Base-by-base conservation (phyloP, 2,329 filamentous ascomycete species). In the Colletotrichum eleusines region DNA sequence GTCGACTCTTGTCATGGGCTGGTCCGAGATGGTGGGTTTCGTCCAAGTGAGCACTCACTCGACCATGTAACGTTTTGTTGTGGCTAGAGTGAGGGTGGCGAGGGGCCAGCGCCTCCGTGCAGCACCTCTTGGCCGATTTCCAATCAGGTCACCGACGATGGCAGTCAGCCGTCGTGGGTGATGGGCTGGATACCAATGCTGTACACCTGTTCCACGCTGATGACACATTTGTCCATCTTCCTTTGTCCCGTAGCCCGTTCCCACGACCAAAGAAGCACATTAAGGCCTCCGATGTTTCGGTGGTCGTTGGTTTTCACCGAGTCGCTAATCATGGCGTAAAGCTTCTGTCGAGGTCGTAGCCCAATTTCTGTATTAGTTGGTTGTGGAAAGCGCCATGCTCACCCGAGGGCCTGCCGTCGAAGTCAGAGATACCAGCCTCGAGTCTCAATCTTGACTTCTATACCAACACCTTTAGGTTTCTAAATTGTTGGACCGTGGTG, bases 1-100 rank as follows among this genome's bases (percentile, higher is more conserved):
- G 18, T 35, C 5, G 20, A 55, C 20, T 31, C 11, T 16, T 16
- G 11, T 3, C 20, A 12, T 35, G 31, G 51, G 33, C 11, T 38
- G 31, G 12, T n/a, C 31, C 31, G 51, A 33, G 31, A 55, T n/a
- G 31, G 31, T 23, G 51, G 20, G 20, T 11, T 16, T 23, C 8
- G 28, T 35, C 11, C 12, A n/a, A 7, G 31, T 33, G 51, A 33
- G 16, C 31, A 26, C 42, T 14, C 23, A 14, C 58, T 35, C 20
- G 35, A 20, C 26, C 48, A 61, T 33, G 42, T 23, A 50, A 50
- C 58, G 42, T 50, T 48, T 38, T n/a, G 44, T 9, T 35, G 57
- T 60, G 42, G 58, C 58, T 26, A 28, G 42, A 50, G 14, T 26
- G 58, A 16, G 16, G 58, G 35, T 42, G 42, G 35, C 42, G 31